Evolutionary conservation across 345 rosid species (phyloP), one percentile per base, ranked within the genome.

Genomic region (Populus tremula): DNA sequence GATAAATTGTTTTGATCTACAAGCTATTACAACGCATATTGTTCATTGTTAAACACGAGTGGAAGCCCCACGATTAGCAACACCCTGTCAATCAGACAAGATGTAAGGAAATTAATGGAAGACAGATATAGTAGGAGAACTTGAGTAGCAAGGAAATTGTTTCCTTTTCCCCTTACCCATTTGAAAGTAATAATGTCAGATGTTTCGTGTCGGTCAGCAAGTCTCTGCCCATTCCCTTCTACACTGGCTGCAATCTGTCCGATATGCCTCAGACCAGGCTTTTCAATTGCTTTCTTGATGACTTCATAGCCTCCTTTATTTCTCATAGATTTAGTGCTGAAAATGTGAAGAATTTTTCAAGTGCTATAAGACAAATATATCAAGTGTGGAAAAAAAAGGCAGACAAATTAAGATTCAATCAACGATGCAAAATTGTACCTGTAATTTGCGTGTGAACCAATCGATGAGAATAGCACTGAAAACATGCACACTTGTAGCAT

Each of bases 281-380:
- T 79, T 14, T 75, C 75, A 33, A 75, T 70, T 64, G 82, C 82
- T 59, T 62, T 74, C 70, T 79, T 75, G 65, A 75, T 79, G 64
- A 79, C 61, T 2, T 62, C 59, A 4, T 31, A 27, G 27, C 82
- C 82, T 5, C 70, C 82, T 33, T 74, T 71, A 6, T 63, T 61
- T 53, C 78, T 79, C 82, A 79, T 79, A 23, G 82, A 69, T 41
- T 74, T 62, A 2, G 78, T 79, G 67, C 78, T 75, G 78, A 63
- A 31, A 17, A 56, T 21, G 27, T 56, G 62, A 8, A 2, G 27
- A 21, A 21, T 56, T 56, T 56, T 20, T 67, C 62, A 8, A 39
- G 10, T 33, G 35, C 35, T 33, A 4, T 33, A 39, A 39, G 41
- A 33, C 59, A 18, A 53, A 6, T 17, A 7, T 17, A 53, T 53